Evolutionary conservation across 305 asterid species (phyloP).

Genomic region (Fraxinus nigra): DNA sequence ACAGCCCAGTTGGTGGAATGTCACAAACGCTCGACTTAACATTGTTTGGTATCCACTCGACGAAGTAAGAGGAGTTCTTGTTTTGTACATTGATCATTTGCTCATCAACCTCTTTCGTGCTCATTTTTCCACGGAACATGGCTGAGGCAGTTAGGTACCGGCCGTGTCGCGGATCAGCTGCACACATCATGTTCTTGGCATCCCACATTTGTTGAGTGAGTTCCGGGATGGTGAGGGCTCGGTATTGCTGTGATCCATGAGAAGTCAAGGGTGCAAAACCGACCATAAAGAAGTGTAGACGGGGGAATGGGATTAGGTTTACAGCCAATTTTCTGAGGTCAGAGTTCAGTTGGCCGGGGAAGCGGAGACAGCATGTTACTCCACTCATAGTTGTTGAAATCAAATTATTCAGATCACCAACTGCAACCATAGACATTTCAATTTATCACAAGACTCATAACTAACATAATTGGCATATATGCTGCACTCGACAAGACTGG

Average conservation of each 20-base stretch:
- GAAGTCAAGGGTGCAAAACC: slow-evolving; percentile 47
- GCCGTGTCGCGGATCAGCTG: slow-evolving; percentile 43
- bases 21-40: slow-evolving; percentile 55
- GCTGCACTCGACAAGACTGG: background rate
- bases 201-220: slow-evolving; percentile 58
- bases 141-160: slow-evolving; percentile 42
- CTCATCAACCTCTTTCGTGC: slow-evolving; percentile 44
- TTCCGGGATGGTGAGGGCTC: slow-evolving; percentile 49
- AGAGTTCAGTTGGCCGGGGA: slow-evolving; percentile 48
- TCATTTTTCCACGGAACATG: slow-evolving; percentile 42
- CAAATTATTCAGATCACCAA: slow-evolving; percentile 49
- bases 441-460: background rate
- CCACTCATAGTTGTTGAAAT: slow-evolving; percentile 55
- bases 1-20: slow-evolving; percentile 44
- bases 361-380: slow-evolving; percentile 45
- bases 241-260: slow-evolving; percentile 44
- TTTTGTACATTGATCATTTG: slow-evolving; percentile 51
- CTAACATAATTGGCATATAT: background rate
- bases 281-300: slow-evolving; percentile 45
- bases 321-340: slow-evolving; percentile 50
- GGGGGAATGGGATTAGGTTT: slow-evolving; percentile 49
- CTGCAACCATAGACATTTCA: slow-evolving; percentile 24
- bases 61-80: slow-evolving; percentile 49
- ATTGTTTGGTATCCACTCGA: slow-evolving; percentile 51
- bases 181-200: slow-evolving; percentile 45